Conservation (phyloP, 2,329 filamentous ascomycete genomes). For the Diaporthe amygdali region DNA sequence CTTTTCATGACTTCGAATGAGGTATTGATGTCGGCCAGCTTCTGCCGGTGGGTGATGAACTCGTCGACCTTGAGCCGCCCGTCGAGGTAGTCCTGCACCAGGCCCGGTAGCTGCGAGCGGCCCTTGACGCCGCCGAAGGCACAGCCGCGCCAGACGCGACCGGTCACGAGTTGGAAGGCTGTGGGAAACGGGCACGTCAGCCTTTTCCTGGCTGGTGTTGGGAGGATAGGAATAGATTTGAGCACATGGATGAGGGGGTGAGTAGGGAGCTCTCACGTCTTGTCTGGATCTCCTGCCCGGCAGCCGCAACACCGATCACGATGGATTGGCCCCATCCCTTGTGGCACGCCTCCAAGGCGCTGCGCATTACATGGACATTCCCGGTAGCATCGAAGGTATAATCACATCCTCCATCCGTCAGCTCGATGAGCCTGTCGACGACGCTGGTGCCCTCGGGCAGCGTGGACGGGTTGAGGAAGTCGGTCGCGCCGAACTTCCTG, state of each 20-base stretch:
- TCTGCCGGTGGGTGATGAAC: conserved; percentile 97
- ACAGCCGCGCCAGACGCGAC: conserved; percentile 96
- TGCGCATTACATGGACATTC: conserved; percentile 94
- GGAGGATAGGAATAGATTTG: neutral
- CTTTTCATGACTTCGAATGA: conserved; percentile 92
- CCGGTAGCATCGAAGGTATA: conserved; percentile 99
- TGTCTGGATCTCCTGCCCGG: conserved; percentile 93
- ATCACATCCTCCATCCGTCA: conserved; percentile 97
- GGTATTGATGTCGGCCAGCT: conserved; percentile 80
- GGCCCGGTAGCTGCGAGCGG: conserved; percentile 84
- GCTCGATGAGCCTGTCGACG: conserved; percentile 91
- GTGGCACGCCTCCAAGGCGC: conserved; percentile 95
- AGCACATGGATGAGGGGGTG: neutral
- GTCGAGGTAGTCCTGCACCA: conserved; percentile 88
- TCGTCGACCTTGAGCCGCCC: conserved; percentile 97
- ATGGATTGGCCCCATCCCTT: conserved; percentile 99
- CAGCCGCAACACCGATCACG: conserved; percentile 95
- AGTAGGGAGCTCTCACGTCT: conserved; percentile 72
- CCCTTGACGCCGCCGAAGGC: conserved; percentile 99
- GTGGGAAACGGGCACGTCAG: conserved; percentile 19
- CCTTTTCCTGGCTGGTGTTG: neutral
- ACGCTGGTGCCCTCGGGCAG: conserved; percentile 75
- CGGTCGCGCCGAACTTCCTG: conserved; percentile 91
- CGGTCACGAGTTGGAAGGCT: conserved; percentile 99
- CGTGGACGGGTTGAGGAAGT: conserved; percentile 94